A percentile compares a stretch with the other conserved stretches of the same genome.
These are phyloP conservation scores for Termitomyces sp. DNA, from an alignment of 768 basidiomycete species.

Conservation along the genomic window DNA sequence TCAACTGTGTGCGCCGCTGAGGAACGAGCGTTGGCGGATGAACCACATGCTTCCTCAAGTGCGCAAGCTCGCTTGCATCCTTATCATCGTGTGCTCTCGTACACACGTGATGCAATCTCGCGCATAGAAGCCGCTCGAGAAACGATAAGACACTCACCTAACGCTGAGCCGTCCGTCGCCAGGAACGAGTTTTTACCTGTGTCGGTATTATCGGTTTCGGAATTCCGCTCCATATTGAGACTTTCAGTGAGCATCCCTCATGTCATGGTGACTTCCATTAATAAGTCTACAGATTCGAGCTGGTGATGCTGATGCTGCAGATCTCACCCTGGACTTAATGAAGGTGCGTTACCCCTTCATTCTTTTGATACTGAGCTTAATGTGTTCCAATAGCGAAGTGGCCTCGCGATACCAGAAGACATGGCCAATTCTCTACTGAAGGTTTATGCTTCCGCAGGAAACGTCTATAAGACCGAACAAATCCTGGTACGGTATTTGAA, in stretches of 20 bases:
- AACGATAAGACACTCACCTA: constrained; percentile 8
- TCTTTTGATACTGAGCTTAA: neutral
- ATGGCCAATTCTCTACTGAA: constrained; percentile 42
- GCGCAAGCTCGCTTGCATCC: constrained; percentile 3
- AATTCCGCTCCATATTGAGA: constrained; percentile 53
- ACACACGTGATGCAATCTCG: constrained; percentile 27
- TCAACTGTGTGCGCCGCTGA: constrained; percentile 26
- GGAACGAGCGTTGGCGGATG: constrained; percentile 15
- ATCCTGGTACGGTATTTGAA: constrained; percentile 35
- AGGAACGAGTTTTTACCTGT: constrained; percentile 29
- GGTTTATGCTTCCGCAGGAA: constrained; percentile 40
- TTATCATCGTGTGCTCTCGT: constrained; percentile 28
- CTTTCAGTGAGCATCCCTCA: constrained; percentile 32
- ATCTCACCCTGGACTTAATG: constrained; percentile 49
- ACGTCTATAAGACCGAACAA: constrained; percentile 38
- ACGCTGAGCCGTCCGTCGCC: constrained; percentile 5
- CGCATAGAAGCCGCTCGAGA: constrained; percentile 25
- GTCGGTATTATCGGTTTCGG: constrained; percentile 39
- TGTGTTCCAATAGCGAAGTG: constrained; percentile 29
- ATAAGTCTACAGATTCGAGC: constrained; percentile 33
- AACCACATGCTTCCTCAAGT: constrained; percentile 1
- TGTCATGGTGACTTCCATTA: neutral
- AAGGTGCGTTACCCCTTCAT: constrained; percentile 25
- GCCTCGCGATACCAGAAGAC: constrained; percentile 34
- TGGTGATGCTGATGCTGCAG: constrained; percentile 43